Evolutionary conservation across 1,139 yeast species (phyloP).

Genomic region (Blastobotrys arbuscula): DNA sequence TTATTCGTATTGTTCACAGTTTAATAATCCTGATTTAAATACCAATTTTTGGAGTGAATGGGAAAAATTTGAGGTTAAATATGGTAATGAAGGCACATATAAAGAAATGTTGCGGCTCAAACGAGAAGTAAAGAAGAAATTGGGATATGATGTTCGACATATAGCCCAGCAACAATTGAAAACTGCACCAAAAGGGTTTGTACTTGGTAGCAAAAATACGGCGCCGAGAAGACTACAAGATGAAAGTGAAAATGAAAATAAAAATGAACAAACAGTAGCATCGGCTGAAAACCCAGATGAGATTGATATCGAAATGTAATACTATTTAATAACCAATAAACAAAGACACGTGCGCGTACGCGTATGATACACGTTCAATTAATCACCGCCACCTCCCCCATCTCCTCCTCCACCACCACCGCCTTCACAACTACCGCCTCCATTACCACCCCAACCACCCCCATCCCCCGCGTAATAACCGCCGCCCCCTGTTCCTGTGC

Average conservation of each 20-base stretch:
- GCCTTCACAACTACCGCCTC: not conserved
- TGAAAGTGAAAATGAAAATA: slow-evolving; percentile 20
- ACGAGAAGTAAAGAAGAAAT: slow-evolving; percentile 44
- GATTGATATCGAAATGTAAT: slow-evolving; percentile 53
- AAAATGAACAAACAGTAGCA: not conserved
- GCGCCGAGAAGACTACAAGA: not conserved
- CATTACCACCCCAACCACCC: not conserved
- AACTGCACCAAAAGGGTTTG: slow-evolving; percentile 51
- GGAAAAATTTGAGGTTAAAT: slow-evolving; percentile 65
- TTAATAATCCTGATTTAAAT: slow-evolving; percentile 38
- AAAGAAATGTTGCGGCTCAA: slow-evolving; percentile 69
- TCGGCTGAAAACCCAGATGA: slow-evolving; percentile 57
- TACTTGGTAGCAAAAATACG: slow-evolving; percentile 36
- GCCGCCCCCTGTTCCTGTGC: too few species aligned
- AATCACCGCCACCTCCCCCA: not conserved
- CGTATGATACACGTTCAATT: not conserved
- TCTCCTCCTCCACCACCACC: not conserved
- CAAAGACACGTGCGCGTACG: not conserved
- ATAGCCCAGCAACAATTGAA: slow-evolving; percentile 24
- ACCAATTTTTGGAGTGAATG: slow-evolving; percentile 53
- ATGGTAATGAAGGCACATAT: slow-evolving; percentile 67
- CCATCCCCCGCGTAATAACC: not conserved
- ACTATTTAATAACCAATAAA: not conserved
- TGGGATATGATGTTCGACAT: slow-evolving; percentile 36
- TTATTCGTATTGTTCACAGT: slow-evolving; percentile 44